These are phyloP conservation scores for Exophiala bonariae DNA, from an alignment of 2,329 filamentous ascomycete species.

Conservation along the genomic window DNA sequence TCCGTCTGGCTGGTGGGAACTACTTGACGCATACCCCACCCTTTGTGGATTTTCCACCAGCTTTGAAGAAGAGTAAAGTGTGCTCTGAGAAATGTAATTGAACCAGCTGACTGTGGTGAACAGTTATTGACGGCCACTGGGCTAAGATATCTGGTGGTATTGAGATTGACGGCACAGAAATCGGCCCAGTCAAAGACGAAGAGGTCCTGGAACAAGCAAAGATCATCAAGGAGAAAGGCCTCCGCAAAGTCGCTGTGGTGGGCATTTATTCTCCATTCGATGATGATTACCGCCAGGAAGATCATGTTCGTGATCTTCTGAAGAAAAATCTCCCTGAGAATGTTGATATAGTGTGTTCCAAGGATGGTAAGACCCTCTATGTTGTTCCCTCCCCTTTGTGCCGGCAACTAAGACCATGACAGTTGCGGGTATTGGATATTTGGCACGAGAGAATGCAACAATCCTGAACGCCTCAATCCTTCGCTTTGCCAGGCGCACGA, in stretches of 20 bases:
- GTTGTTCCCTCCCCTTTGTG: too few relatives aligned
- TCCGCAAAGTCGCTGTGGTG: constrained; percentile 43
- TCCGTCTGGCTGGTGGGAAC: constrained; percentile 48
- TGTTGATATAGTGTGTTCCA: constrained; percentile 44
- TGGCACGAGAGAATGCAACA: constrained; percentile 64
- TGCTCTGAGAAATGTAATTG: too few relatives aligned
- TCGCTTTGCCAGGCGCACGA: constrained; percentile 57
- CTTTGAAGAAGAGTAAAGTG: too few relatives aligned
- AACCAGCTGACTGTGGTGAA: too few relatives aligned
- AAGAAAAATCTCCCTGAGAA: constrained; percentile 36
- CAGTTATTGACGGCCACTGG: too few relatives aligned
- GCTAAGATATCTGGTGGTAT: too few relatives aligned
- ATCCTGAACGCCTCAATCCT: constrained; percentile 65
- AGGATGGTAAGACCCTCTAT: constrained; percentile 26
- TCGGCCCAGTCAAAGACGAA: constrained; percentile 38
- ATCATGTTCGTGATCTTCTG: constrained; percentile 39
- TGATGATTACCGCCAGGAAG: constrained; percentile 42
- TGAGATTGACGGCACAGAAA: constrained; percentile 50
- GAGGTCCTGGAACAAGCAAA: constrained; percentile 39
- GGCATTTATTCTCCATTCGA: constrained; percentile 52
- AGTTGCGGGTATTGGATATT: constrained; percentile 45
- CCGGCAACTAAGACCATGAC: background rate
- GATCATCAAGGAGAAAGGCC: constrained; percentile 37
- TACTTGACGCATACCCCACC: constrained; percentile 45
- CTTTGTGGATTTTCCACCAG: constrained; percentile 47